These are phyloP conservation scores for Coniochaeta sp. DNA, from an alignment of 2,329 filamentous ascomycete genomes.

Conservation along the genomic window DNA sequence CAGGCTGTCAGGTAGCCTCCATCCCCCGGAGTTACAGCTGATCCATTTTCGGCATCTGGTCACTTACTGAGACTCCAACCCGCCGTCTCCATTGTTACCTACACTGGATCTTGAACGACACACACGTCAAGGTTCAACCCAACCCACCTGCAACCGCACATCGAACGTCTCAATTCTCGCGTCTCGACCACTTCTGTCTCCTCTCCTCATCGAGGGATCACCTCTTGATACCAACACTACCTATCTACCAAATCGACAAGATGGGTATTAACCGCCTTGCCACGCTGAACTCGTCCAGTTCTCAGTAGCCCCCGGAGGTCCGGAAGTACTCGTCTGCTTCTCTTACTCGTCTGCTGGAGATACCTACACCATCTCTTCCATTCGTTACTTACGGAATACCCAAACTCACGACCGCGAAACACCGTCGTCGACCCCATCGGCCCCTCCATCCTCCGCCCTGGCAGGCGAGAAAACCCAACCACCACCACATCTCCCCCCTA, in stretches of 20 bases:
- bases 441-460: background rate
- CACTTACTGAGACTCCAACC: too few relatives aligned
- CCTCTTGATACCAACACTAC: background rate
- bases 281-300: background rate
- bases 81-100: too few relatives aligned
- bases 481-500: background rate
- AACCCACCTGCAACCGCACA: background rate
- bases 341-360: background rate
- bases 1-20: background rate
- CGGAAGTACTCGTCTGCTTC: background rate
- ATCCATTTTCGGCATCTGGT: too few relatives aligned
- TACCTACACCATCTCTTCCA: background rate
- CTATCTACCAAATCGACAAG: background rate
- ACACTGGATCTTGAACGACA: too few relatives aligned
- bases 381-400: background rate
- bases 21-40: background rate
- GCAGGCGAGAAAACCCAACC: background rate
- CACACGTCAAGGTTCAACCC: background rate
- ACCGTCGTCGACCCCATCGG: background rate
- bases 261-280: background rate
- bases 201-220: background rate
- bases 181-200: background rate
- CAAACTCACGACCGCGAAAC: background rate
- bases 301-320: constrained; percentile 1
- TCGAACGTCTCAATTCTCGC: background rate